These are phyloP conservation scores for Pyronema domesticum DNA, from an alignment of 495 filamentous ascomycete species.

Conservation along the genomic window DNA sequence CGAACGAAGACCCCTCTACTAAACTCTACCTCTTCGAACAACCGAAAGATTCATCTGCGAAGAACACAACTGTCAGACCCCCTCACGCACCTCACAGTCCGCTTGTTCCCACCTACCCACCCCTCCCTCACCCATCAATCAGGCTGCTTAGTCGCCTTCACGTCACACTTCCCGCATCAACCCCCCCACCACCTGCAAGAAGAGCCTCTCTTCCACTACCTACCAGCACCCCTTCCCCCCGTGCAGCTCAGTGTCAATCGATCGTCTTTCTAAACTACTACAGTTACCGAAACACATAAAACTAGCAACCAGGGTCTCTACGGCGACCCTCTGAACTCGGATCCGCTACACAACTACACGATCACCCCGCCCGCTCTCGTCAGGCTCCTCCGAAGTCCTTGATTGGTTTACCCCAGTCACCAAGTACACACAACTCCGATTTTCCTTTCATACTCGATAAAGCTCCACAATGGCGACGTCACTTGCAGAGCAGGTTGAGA, in stretches of 20 bases:
- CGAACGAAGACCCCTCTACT: conserved; percentile 1
- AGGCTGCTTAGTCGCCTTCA: background rate
- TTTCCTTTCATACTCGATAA: conserved; percentile 3
- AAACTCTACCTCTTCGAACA: conserved; percentile 7
- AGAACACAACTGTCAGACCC: conserved; percentile 7
- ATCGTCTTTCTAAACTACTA: background rate
- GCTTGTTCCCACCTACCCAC: conserved; percentile 7
- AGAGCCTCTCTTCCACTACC: conserved; percentile 5
- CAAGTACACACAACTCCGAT: conserved; percentile 5
- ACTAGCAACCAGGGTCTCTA: background rate
- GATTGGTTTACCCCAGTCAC: conserved; percentile 16
- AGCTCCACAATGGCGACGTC: conserved; percentile 33
- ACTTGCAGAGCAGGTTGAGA: conserved; percentile 51
- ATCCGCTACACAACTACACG: background rate
- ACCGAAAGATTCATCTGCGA: conserved; percentile 5
- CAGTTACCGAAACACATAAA: background rate
- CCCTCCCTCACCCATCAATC: background rate
- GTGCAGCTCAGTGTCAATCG: background rate
- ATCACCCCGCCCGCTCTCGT: background rate
- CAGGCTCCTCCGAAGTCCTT: conserved; percentile 1
- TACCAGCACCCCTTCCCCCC: background rate
- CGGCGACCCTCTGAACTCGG: background rate
- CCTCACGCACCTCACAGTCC: conserved; percentile 4
- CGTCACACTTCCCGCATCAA: conserved; percentile 4
- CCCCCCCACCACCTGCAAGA: conserved; percentile 3